Conservation (phyloP, 345 rosid genomes). For the Stellera chamaejasme region DNA sequence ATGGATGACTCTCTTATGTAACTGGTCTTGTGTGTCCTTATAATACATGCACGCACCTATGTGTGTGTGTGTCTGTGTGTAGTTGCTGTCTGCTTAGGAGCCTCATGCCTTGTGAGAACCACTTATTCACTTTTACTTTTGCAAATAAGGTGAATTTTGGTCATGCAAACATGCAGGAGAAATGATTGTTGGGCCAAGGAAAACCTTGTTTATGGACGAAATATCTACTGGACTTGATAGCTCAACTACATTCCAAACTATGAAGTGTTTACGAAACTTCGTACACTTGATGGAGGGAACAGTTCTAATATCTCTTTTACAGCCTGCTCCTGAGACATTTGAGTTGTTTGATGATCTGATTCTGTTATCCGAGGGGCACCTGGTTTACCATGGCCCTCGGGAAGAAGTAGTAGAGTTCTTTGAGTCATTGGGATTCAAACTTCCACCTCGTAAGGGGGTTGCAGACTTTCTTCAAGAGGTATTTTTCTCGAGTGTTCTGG, state of each 20-base stretch:
- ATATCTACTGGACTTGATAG: constrained; percentile 96
- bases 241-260: constrained; percentile 87
- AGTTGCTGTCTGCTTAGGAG: too few species aligned
- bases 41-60: too few species aligned
- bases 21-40: background rate
- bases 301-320: constrained; percentile 87
- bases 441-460: constrained; percentile 78
- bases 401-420: constrained; percentile 65
- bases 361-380: constrained; percentile 72
- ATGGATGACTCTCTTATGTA: background rate
- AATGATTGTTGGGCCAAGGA: constrained; percentile 93
- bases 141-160: too few species aligned
- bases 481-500: constrained; percentile 7
- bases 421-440: constrained; percentile 73
- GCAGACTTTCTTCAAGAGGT: constrained; percentile 99
- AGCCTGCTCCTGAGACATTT: constrained; percentile 97
- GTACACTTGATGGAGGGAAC: constrained; percentile 92
- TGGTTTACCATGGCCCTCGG: constrained; percentile 87
- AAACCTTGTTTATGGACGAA: constrained; percentile 97
- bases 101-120: background rate
- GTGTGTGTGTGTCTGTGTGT: background rate
- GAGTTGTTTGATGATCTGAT: constrained; percentile 82
- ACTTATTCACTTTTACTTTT: background rate
- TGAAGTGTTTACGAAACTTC: constrained; percentile 71
- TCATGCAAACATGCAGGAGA: constrained; percentile 47